These are phyloP conservation scores for Pleodorina starrii DNA, from an alignment of 139 green algal species.

Conservation along the genomic window DNA sequence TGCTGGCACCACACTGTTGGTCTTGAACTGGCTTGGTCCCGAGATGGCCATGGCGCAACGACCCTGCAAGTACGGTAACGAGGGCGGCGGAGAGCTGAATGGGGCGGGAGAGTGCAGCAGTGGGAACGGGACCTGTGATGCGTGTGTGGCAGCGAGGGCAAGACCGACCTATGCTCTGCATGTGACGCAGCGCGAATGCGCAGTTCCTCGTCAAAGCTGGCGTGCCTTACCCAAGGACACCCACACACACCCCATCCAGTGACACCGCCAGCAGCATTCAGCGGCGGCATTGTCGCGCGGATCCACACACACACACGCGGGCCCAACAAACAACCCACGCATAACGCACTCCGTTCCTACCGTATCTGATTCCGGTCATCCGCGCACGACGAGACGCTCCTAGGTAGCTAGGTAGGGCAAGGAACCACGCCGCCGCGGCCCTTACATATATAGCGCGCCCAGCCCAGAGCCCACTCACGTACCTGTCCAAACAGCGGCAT, in stretches of 20 bases:
- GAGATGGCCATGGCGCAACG: slow-evolving; percentile 20
- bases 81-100: neutral
- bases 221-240: neutral
- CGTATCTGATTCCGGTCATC: too few relatives aligned
- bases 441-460: neutral
- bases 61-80: neutral
- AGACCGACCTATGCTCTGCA: neutral
- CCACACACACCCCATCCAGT: neutral
- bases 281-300: too few relatives aligned
- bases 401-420: too few relatives aligned
- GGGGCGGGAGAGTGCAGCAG: neutral
- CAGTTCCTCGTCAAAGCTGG: neutral
- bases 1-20: neutral
- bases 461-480: neutral
- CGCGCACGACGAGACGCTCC: too few relatives aligned
- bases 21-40: neutral
- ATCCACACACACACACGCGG: neutral
- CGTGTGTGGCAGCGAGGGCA: neutral
- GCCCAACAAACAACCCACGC: neutral
- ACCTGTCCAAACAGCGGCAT: neutral
- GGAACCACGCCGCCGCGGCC: neutral
- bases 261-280: neutral
- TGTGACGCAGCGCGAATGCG: neutral
- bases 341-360: neutral
- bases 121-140: too few relatives aligned